Evolutionary conservation across 164 flowering plant species (phyloP), one percentile per base, ranked within the genome.

Genomic region (Dillenia suffruticosa): DNA sequence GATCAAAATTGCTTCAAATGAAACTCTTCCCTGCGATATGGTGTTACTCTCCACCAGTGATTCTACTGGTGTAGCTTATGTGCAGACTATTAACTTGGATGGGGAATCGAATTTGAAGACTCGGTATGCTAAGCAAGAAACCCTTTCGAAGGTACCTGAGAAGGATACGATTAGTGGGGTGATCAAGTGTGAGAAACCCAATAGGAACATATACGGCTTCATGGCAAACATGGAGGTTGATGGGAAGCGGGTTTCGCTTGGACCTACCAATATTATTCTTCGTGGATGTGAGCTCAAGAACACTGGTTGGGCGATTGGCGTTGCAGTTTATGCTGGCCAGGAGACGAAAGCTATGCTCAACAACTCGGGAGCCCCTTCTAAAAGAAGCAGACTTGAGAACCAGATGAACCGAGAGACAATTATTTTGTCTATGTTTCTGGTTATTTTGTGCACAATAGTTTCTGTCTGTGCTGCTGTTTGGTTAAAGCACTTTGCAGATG

Each of bases 341-440:
- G 97, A 95, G 77, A 95, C 97, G 9, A 95, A 95, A 74, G 99
- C 74, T 3, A 95, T 95, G 99, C 96, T 95, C 59, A 95, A 95
- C 72, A 95, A 65, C 74, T 85, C 99, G 0, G 99, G 97, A 48
- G 88, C 99, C 40, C 99, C 90, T 24, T 95, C 99, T 8, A 95
- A 95, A 80, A 84, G 99, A 71, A 92, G 97, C 51, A 72, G 86
- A 49, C 87, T 95, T 47, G 99, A 95, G 84, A 84, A 79, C 1
- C 79, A 60, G 46, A 95, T 95, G 99, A 95, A 95, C 71, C 47
- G 70, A n/a, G 96, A 95, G 76, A 92, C 82, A 15, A 77, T 92
- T 67, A 50, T 77, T 14, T 92, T 95, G 63, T 95, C 97, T 6
- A 0, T 82, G 10, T 86, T 88, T 75, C 96, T 95, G 53, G 59